Evolutionary conservation across 768 basidiomycete species (phyloP).

Genomic region (Strobilomyces echinocephalus): DNA sequence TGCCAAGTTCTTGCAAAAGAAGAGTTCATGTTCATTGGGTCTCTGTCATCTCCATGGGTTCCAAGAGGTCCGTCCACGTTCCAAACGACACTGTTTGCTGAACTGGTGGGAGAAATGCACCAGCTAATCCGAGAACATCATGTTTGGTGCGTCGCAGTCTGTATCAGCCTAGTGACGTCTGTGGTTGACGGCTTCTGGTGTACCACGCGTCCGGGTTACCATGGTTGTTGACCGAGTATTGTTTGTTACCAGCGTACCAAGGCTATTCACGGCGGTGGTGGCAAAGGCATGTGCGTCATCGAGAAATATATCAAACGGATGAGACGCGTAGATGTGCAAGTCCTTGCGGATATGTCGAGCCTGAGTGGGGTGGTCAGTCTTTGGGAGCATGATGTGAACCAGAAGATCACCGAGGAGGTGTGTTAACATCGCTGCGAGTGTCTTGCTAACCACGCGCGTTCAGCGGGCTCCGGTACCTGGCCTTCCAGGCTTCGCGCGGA

Average conservation of each 20-base stretch:
- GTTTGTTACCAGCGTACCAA: constrained; percentile 63
- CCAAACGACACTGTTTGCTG: neutral
- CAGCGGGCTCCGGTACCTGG: constrained; percentile 86
- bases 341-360: no score
- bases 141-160: constrained; percentile 10
- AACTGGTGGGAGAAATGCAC: neutral
- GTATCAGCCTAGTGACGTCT: neutral
- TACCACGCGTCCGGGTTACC: constrained; percentile 93
- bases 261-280: constrained; percentile 93
- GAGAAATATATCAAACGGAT: no score
- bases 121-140: constrained; percentile 71
- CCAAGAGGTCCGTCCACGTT: constrained; percentile 65
- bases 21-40: constrained; percentile 88
- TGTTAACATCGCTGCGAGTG: no score
- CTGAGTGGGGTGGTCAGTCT: constrained; percentile 35
- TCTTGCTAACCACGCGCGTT: neutral
- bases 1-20: constrained; percentile 49
- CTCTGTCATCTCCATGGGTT: constrained; percentile 92
- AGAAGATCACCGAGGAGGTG: no score
- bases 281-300: constrained; percentile 92
- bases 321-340: no score
- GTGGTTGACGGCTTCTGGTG: constrained; percentile 58
- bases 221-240: constrained; percentile 27
- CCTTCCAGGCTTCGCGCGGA: constrained; percentile 69
- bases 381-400: no score